Evolutionary conservation across 495 filamentous ascomycete species (phyloP).

Genomic region (Letharia columbiana): DNA sequence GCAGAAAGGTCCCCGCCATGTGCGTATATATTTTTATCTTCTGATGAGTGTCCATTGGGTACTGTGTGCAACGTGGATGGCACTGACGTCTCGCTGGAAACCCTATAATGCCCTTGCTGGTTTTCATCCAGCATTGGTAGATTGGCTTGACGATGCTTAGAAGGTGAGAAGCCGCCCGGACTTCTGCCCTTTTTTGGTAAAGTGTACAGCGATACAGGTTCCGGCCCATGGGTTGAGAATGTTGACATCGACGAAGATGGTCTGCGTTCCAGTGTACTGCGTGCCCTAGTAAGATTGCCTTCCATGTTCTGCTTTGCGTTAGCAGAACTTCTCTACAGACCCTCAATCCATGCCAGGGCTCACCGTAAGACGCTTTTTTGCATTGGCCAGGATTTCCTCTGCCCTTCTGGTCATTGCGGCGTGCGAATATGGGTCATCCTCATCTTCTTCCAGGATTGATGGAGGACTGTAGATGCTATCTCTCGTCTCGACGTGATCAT

Average conservation of each 20-base stretch:
- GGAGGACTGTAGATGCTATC: conserved; percentile 17
- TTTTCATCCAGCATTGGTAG: conserved; percentile 23
- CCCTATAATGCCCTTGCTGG: conserved; percentile 45
- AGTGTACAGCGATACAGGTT: conserved; percentile 21
- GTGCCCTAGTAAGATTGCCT: conserved; percentile 72
- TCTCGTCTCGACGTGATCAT: conserved; percentile 8
- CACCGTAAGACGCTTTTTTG: conserved; percentile 80
- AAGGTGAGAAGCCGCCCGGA: conserved; percentile 22
- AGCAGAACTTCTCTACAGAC: conserved; percentile 11
- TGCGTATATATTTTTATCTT: conserved; percentile 12
- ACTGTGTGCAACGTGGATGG: conserved; percentile 33
- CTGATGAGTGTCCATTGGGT: conserved; percentile 25
- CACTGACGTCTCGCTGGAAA: conserved; percentile 50
- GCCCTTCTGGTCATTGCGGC: conserved; percentile 71
- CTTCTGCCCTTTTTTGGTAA: conserved; percentile 15
- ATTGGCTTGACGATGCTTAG: conserved; percentile 33
- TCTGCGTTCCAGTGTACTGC: conserved; percentile 58
- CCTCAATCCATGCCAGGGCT: conserved; percentile 28
- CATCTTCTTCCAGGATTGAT: conserved; percentile 28
- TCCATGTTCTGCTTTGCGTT: conserved; percentile 69
- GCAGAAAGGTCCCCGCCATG: conserved; percentile 34
- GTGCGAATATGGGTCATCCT: conserved; percentile 52
- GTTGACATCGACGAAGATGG: conserved; percentile 44
- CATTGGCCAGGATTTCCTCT: conserved; percentile 82
- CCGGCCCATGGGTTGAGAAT: conserved; percentile 14